A percentile compares a stretch with the other conserved stretches of the same genome.
These are phyloP conservation scores for Ettlia oleoabundans DNA, from an alignment of 139 green algal genomes.

Conservation along the genomic window DNA sequence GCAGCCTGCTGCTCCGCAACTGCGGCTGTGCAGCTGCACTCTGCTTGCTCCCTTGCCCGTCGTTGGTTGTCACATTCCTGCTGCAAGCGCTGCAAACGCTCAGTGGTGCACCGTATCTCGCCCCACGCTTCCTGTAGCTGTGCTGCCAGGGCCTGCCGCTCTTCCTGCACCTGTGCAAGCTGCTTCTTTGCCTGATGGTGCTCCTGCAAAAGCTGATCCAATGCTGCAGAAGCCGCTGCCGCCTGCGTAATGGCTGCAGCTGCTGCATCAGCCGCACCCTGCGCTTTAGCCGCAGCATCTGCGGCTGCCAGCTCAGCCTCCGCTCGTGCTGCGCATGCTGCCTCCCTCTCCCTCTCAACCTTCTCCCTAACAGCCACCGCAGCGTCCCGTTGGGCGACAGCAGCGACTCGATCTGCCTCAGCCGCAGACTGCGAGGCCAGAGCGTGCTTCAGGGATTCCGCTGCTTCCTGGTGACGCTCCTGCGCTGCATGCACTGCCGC, in stretches of 20 bases:
- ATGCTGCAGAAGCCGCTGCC: neutral
- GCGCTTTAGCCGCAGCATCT: neutral
- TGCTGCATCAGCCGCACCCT: neutral
- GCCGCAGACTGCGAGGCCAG: neutral
- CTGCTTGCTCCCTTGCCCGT: neutral
- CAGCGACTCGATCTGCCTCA: neutral
- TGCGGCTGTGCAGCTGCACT: neutral
- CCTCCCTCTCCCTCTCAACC: neutral
- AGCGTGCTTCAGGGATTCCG: neutral
- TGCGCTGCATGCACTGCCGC: neutral
- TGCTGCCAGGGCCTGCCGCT: neutral
- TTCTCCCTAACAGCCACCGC: neutral
- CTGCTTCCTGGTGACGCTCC: neutral
- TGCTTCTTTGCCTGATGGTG: neutral
- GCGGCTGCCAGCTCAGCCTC: neutral
- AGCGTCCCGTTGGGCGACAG: neutral
- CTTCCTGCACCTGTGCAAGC: neutral
- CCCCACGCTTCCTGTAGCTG: neutral
- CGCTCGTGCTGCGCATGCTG: neutral
- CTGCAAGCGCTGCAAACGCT: neutral
- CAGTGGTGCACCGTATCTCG: neutral
- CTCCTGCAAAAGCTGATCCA: neutral
- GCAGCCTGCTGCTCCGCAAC: slow-evolving; percentile 24
- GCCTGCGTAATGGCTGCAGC: neutral
- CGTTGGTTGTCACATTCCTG: neutral